Evolutionary conservation across 345 rosid genomes (phyloP).

Genomic region (Eucalyptus regnans): DNA sequence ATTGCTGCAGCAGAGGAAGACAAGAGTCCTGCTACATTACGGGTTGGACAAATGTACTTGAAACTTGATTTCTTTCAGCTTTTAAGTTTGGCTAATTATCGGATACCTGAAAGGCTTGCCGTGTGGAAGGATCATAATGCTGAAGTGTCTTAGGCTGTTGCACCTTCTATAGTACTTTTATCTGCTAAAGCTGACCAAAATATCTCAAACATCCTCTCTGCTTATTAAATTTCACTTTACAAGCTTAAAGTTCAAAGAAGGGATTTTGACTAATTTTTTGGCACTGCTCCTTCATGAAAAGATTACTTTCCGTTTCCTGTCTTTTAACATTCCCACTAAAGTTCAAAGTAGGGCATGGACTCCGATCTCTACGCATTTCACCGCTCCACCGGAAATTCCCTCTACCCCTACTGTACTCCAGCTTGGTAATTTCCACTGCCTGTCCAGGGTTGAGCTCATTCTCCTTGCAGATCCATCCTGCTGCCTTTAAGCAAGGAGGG

Average conservation of each 20-base stretch:
- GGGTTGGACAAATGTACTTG: conserved; percentile 25
- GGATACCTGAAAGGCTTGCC: rapidly evolving
- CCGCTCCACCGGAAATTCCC: too few relatives aligned
- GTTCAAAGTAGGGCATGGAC: background rate
- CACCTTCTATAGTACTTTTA: background rate
- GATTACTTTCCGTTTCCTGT: background rate
- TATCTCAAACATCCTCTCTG: background rate
- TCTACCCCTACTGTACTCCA: too few relatives aligned
- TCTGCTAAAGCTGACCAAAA: background rate
- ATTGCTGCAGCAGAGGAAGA: conserved; percentile 90
- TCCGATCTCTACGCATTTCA: background rate
- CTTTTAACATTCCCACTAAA: background rate
- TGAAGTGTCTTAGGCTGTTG: background rate
- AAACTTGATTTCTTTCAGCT: background rate
- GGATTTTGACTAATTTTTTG: background rate
- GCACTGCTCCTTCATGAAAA: background rate
- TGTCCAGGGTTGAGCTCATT: background rate
- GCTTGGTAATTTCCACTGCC: too few relatives aligned
- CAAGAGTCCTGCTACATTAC: conserved; percentile 82
- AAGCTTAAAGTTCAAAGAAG: background rate
- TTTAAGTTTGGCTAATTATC: background rate
- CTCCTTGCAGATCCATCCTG: conserved; percentile 61
- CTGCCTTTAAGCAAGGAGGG: conserved; percentile 78
- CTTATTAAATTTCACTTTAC: background rate
- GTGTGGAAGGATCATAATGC: background rate